These are phyloP conservation scores for Mycena alexandri DNA, from an alignment of 768 basidiomycete genomes.

Conservation along the genomic window DNA sequence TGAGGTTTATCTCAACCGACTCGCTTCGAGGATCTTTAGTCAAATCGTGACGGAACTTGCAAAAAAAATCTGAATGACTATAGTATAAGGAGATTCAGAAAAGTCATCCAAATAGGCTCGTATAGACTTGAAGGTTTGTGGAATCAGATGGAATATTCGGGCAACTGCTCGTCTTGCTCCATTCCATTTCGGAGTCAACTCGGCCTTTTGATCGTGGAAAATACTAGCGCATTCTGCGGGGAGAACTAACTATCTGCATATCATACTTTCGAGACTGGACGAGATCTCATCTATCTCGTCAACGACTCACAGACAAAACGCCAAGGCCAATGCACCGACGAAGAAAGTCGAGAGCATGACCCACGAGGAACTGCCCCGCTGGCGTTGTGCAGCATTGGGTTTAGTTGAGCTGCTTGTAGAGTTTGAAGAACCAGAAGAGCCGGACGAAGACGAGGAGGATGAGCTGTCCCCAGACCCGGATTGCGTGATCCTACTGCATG, in stretches of 20 bases:
- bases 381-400: constrained; percentile 17
- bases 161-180: constrained; percentile 12
- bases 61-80: neutral
- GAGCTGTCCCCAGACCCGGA: constrained; percentile 8
- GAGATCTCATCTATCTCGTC: constrained; percentile 18
- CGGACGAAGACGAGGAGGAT: constrained; percentile 12
- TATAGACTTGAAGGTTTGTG: constrained; percentile 13
- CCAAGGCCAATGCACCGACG: constrained; percentile 18
- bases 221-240: constrained; percentile 16
- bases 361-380: constrained; percentile 15
- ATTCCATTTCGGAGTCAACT: constrained; percentile 18
- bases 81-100: constrained; percentile 5
- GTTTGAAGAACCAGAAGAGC: constrained; percentile 19
- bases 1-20: constrained; percentile 6
- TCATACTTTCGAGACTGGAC: constrained; percentile 16
- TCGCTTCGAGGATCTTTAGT: constrained; percentile 7
- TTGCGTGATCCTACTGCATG: constrained; percentile 18
- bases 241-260: constrained; percentile 19
- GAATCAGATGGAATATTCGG: constrained; percentile 11
- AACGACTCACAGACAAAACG: constrained; percentile 18
- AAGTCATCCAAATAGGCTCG: constrained; percentile 10
- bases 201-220: constrained; percentile 19
- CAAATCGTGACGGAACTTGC: no score
- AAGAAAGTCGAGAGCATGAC: constrained; percentile 17
- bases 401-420: constrained; percentile 15